Conservation (phyloP, 805 yeast genomes). For the Cyberlindnera misumaiensis region DNA sequence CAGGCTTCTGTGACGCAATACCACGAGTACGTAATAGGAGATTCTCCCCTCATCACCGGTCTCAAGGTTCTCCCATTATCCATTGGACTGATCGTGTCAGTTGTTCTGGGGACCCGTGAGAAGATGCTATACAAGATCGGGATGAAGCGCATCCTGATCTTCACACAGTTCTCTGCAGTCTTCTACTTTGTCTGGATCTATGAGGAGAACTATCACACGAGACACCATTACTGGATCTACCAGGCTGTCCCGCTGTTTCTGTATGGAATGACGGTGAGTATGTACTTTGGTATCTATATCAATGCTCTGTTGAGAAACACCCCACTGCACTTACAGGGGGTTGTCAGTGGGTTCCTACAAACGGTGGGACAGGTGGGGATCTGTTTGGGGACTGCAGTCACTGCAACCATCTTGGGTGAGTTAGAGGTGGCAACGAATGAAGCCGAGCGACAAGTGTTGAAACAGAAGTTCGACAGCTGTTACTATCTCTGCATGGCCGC, state of each 20-base stretch:
- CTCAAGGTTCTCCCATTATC: constrained; percentile 30
- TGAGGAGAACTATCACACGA: constrained; percentile 10
- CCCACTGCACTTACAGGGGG: constrained; percentile 34
- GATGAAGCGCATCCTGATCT: constrained; percentile 16
- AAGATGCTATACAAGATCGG: constrained; percentile 18
- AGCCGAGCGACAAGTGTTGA: neutral
- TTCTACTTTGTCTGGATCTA: constrained; percentile 17
- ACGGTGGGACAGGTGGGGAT: constrained; percentile 30
- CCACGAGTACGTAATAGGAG: constrained; percentile 21
- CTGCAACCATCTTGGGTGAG: constrained; percentile 24
- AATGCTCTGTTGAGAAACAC: constrained; percentile 26
- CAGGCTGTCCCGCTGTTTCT: constrained; percentile 20
- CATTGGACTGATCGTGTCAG: constrained; percentile 25
- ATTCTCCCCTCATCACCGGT: constrained; percentile 29
- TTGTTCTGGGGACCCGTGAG: constrained; percentile 18
- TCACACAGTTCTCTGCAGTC: neutral
- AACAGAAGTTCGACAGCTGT: constrained; percentile 2
- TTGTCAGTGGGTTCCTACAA: constrained; percentile 30
- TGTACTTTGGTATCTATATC: constrained; percentile 29
- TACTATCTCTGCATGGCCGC: constrained; percentile 7
- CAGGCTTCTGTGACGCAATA: constrained; percentile 21
- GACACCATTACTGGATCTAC: constrained; percentile 25
- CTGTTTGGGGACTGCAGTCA: constrained; percentile 24
- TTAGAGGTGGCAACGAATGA: neutral
- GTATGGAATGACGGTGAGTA: constrained; percentile 22